These are phyloP conservation scores for Leccinum variicolor DNA, from an alignment of 768 basidiomycete species.

Conservation along the genomic window DNA sequence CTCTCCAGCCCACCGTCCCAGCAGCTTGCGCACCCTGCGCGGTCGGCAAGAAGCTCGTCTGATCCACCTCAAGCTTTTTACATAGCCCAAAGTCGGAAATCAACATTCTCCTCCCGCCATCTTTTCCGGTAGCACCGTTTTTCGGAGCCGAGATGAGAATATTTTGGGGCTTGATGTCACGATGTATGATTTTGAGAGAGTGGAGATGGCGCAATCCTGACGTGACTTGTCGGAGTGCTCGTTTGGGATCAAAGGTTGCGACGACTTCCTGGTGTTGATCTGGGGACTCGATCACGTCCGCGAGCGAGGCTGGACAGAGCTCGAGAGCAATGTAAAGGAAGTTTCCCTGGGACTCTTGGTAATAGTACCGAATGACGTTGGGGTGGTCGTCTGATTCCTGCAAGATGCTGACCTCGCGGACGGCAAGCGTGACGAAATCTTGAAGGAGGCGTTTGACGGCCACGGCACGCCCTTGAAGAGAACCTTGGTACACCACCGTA, in stretches of 20 bases:
- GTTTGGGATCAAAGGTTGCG: constrained; percentile 79
- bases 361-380: constrained; percentile 98
- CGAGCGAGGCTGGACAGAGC: constrained; percentile 86
- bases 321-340: constrained; percentile 99
- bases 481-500: constrained; percentile 91
- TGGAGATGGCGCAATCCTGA: constrained; percentile 89
- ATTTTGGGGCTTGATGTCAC: constrained; percentile 98
- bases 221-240: constrained; percentile 82
- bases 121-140: constrained; percentile 40
- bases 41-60: constrained; percentile 94
- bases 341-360: constrained; percentile 88
- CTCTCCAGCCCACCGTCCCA: constrained; percentile 96
- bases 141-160: constrained; percentile 82
- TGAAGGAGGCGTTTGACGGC: constrained; percentile 96
- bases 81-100: constrained; percentile 98
- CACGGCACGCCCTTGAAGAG: constrained; percentile 94
- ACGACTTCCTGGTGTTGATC: constrained; percentile 77
- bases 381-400: constrained; percentile 98
- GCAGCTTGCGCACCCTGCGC: constrained; percentile 85
- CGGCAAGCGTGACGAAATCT: constrained; percentile 93
- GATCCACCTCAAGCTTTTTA: constrained; percentile 91
- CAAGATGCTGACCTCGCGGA: constrained; percentile 89
- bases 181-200: constrained; percentile 92
- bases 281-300: constrained; percentile 81
- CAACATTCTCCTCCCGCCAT: constrained; percentile 68